Evolutionary conservation across 768 basidiomycete genomes (phyloP).

Genomic region (Tylopilus sp.): DNA sequence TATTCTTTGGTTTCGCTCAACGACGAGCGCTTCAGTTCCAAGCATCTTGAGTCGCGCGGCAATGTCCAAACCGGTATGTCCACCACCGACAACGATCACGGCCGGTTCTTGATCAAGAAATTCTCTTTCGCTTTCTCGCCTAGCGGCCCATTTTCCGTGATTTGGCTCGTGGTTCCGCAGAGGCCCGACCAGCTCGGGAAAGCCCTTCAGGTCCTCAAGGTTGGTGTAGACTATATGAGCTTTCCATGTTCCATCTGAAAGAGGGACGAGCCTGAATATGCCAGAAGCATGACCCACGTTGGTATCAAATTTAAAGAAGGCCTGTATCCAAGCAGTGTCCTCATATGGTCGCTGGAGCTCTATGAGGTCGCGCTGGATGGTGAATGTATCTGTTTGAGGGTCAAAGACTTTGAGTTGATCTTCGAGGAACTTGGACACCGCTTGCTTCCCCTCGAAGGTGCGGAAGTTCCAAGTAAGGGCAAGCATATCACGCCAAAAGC

Average conservation of each 20-base stretch:
- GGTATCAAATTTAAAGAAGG: conserved; percentile 43
- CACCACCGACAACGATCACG: conserved; percentile 52
- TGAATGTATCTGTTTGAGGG: conserved; percentile 19
- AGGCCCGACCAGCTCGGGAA: conserved; percentile 43
- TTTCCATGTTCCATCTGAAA: conserved; percentile 42
- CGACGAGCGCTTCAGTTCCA: conserved; percentile 12
- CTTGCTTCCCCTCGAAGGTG: no score
- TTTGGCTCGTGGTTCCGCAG: conserved; percentile 41
- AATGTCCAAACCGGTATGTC: conserved; percentile 51
- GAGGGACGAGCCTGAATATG: conserved; percentile 46
- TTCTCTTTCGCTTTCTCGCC: conserved; percentile 26
- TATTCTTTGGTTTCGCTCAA: no score
- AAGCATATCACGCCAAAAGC: no score
- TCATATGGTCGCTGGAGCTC: conserved; percentile 29
- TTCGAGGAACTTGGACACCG: conserved; percentile 34
- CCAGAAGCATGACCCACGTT: no score
- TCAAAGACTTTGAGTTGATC: conserved; percentile 38
- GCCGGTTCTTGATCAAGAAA: conserved; percentile 42
- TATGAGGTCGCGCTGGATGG: conserved; percentile 19
- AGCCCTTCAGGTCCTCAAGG: conserved; percentile 48
- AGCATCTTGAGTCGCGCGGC: conserved; percentile 51
- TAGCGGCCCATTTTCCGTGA: conserved; percentile 31
- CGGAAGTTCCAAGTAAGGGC: no score
- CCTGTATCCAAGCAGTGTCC: conserved; percentile 45
- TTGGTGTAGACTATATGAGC: conserved; percentile 48